A percentile compares a stretch with the other conserved stretches of the same genome.
Conservation (phyloP, 75 land plant genomes). For the Pinus tabuliformis region DNA sequence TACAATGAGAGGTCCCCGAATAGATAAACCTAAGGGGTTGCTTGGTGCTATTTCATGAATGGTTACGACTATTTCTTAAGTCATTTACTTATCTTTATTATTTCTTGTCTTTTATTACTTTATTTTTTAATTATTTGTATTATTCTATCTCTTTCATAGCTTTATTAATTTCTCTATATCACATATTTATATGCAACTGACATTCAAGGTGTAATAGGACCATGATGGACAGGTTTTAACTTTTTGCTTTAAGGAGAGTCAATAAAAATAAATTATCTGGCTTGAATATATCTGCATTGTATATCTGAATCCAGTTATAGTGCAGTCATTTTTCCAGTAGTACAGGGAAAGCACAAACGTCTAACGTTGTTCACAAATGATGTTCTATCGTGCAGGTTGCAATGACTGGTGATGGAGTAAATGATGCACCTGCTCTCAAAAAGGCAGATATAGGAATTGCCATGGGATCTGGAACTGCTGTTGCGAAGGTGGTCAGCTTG, state of each 20-base stretch:
- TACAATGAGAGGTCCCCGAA: too few species aligned
- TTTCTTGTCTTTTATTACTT: too few species aligned
- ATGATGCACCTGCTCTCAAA: constrained; percentile 98
- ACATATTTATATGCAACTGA: too few species aligned
- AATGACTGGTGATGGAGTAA: constrained; percentile 99
- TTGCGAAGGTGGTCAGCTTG: constrained; percentile 73
- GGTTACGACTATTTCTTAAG: too few species aligned
- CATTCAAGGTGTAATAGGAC: too few species aligned
- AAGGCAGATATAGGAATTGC: constrained; percentile 98
- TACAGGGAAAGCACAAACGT: neutral
- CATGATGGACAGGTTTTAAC: too few species aligned
- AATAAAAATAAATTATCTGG: neutral
- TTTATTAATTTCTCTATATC: neutral
- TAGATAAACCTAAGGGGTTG: too few species aligned
- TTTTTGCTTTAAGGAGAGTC: neutral
- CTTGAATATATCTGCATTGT: neutral
- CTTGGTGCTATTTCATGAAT: too few species aligned
- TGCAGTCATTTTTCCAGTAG: neutral
- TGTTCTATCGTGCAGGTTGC: constrained; percentile 63
- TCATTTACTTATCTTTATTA: too few species aligned
- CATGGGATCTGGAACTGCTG: constrained; percentile 99
- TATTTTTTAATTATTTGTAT: too few species aligned
- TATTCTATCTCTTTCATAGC: neutral
- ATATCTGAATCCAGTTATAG: neutral
- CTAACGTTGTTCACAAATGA: neutral